Evolutionary conservation across 257 asterid genomes (phyloP).

Genomic region (Scutellaria galericulata): DNA sequence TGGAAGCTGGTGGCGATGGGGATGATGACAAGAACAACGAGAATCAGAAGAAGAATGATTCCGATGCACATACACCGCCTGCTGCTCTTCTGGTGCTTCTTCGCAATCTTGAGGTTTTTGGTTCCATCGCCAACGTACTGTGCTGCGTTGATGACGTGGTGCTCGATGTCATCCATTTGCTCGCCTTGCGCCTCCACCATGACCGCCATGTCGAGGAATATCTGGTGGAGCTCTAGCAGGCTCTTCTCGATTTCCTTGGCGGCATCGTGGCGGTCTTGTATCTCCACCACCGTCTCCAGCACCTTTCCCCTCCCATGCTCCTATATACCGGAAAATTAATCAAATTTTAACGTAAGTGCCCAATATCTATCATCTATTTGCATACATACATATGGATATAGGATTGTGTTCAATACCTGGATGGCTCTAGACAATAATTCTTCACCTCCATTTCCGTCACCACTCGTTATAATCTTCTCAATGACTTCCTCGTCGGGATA

Average conservation of each 20-base stretch:
- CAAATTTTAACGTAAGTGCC: no score
- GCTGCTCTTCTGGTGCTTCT: constrained; percentile 75
- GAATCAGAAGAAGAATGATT: constrained; percentile 59
- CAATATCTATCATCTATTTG: no score
- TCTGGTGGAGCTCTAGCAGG: constrained; percentile 89
- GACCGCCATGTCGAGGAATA: constrained; percentile 92
- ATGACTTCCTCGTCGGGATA: constrained; percentile 43
- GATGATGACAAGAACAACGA: constrained; percentile 64
- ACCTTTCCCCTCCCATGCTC: constrained; percentile 92
- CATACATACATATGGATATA: no score
- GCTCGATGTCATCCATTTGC: constrained; percentile 89
- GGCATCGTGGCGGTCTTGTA: constrained; percentile 77
- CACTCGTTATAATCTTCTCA: constrained; percentile 64
- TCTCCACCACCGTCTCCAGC: constrained; percentile 85
- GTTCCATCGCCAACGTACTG: constrained; percentile 71
- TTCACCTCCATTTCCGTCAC: constrained; percentile 75
- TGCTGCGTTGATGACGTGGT: constrained; percentile 76
- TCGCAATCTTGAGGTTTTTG: constrained; percentile 77
- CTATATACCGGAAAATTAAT: constrained; percentile 25
- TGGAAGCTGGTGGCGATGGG: constrained; percentile 75
- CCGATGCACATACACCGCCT: constrained; percentile 78
- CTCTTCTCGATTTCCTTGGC: constrained; percentile 92
- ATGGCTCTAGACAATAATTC: constrained; percentile 82
- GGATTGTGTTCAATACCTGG: constrained; percentile 36
- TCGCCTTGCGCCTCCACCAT: constrained; percentile 96